Base-by-base conservation (phyloP, 768 basidiomycete species). In the Pulveroboletus sp. region DNA sequence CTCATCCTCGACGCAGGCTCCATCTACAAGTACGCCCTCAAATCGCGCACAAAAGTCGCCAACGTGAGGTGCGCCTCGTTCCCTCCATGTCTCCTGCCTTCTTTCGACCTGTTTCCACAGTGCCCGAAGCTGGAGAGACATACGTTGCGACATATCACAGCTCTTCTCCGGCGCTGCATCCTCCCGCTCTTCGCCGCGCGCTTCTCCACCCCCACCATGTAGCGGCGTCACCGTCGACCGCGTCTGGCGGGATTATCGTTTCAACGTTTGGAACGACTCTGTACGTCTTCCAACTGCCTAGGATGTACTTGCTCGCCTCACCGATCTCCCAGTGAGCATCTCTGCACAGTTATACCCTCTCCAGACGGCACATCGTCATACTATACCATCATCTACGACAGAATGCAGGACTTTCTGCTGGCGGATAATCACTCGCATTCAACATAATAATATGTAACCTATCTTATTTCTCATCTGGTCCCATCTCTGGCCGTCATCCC, bases 1-100 rank as follows among this genome's bases (percentile, higher is more conserved):
- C 73, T 86, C 49, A 75, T 87, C 51, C 75, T 87, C 53, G 83
- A 85, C 58, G 82, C 85, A 17, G 85, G 85, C 6, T 75, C 77
- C 19, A 69, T 80, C 33, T 87, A 87, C 71, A 77, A 78, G 59
- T 86, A 87, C 64, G 83, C 81, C 31, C 69, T 87, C 50, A 86
- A 85, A 65, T 75, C 75, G 52, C 77, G 74, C 54, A 76, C 78
- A 42, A 82, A 80, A 59, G 84, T 86, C 24, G 82, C 77, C 49
- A 81, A 82, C 62, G 77, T 87, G 66, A 84, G 82, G 85, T 86
- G 66, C 59, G 83, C 19, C 48, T 34, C 47, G 21, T 48, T 17
- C n/a, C n/a, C n/a, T n/a, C n/a, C 55, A 13, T 46, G 20, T 51
- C 21, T 32, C 44, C 23, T 19, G 19, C 19, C 45, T 17, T 50